These are phyloP conservation scores for Rubia balearica DNA, from an alignment of 305 asterid species.

Conservation along the genomic window DNA sequence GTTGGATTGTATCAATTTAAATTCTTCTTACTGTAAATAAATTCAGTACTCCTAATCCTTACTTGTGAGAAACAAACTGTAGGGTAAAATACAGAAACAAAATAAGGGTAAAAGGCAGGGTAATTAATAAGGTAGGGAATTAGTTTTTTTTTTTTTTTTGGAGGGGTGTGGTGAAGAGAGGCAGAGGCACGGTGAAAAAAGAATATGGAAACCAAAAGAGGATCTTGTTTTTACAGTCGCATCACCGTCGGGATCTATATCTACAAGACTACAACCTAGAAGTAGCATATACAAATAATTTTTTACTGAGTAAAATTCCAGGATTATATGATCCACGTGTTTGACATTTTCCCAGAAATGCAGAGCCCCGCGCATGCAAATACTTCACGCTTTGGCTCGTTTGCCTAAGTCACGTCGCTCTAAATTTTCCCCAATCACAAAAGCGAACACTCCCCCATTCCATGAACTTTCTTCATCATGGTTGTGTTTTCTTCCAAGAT, in stretches of 20 bases:
- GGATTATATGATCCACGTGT: background rate
- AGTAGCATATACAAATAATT: too few relatives aligned
- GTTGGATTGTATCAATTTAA: too few relatives aligned
- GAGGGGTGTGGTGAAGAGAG: background rate
- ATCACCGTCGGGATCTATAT: conserved; percentile 21
- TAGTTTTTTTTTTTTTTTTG: too few relatives aligned
- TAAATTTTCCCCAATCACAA: background rate
- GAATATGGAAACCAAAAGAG: conserved; percentile 20
- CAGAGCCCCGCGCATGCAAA: conserved; percentile 20
- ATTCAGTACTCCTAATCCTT: too few relatives aligned
- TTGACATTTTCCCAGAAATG: conserved; percentile 3
- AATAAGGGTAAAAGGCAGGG: too few relatives aligned
- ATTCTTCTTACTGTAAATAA: too few relatives aligned
- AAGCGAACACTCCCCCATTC: too few relatives aligned
- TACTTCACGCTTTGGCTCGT: conserved; percentile 21
- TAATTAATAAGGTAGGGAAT: too few relatives aligned
- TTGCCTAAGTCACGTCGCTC: background rate
- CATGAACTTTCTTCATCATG: too few relatives aligned
- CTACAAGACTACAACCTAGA: background rate
- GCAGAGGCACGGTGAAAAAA: background rate
- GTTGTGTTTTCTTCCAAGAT: too few relatives aligned
- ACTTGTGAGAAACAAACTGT: too few relatives aligned
- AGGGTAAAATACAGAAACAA: too few relatives aligned
- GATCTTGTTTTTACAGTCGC: conserved; percentile 16
- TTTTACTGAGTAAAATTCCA: background rate